Conservation (phyloP, 257 asterid genomes). For the Euphrasia confusa region DNA sequence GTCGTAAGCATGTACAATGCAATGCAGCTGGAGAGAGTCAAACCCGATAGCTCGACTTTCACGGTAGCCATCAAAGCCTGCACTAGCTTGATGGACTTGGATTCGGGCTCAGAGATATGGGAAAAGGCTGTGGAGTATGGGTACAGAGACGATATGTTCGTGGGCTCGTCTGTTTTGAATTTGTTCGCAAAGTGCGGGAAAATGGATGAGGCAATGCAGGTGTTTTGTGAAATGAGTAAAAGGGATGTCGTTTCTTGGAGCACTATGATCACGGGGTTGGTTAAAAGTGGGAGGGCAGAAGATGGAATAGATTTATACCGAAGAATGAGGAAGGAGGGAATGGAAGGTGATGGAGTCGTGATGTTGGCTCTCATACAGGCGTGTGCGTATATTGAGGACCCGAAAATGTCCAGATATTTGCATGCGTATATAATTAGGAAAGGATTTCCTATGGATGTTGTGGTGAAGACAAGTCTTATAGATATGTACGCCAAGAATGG, state of each 20-base stretch:
- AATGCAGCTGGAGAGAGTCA: slow-evolving; percentile 37
- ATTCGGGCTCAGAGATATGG: slow-evolving; percentile 52
- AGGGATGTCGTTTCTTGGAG: slow-evolving; percentile 72
- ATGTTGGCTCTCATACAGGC: slow-evolving; percentile 63
- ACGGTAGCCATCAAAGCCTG: slow-evolving; percentile 76
- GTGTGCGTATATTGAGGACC: slow-evolving; percentile 42
- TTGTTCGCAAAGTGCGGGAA: slow-evolving; percentile 53
- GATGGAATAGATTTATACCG: slow-evolving; percentile 46
- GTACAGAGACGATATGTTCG: slow-evolving; percentile 57
- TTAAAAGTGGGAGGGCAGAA: slow-evolving; percentile 42
- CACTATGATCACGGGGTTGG: slow-evolving; percentile 59
- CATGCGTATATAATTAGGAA: slow-evolving; percentile 62
- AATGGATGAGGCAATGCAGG: slow-evolving; percentile 49
- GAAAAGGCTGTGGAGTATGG: slow-evolving; percentile 43
- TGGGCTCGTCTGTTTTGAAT: slow-evolving; percentile 62
- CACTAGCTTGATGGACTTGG: slow-evolving; percentile 45
- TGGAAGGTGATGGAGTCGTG: slow-evolving; percentile 60
- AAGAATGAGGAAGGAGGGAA: slow-evolving; percentile 50
- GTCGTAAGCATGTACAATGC: slow-evolving; percentile 38
- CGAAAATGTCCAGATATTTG: slow-evolving; percentile 50
- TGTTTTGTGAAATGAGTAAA: slow-evolving; percentile 51
- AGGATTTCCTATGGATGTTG: slow-evolving; percentile 37
- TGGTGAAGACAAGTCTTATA: slow-evolving; percentile 56
- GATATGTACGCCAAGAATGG: slow-evolving; percentile 81
- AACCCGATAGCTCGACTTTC: slow-evolving; percentile 84